Evolutionary conservation across 352 stramenopile genomes (phyloP), one percentile per base, ranked within the genome.

Genomic region (Phytophthora macrochlamydospora): DNA sequence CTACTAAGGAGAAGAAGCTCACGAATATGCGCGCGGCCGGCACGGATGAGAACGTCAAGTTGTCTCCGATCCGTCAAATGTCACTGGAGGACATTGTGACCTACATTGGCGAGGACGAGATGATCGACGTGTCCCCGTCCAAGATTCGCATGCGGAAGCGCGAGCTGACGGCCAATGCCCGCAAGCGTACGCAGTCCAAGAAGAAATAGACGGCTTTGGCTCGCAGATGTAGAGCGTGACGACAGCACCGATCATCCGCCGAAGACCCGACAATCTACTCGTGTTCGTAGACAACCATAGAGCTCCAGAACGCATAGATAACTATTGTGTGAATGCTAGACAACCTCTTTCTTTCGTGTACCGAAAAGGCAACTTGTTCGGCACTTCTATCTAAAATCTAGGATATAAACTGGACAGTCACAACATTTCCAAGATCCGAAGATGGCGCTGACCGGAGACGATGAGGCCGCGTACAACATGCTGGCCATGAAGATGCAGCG

Each of bases 31-130:
- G 98, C 54, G 97, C 96, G 1, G 80, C 94, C 13, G 84, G 85
- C 43, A 97, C 97, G 32, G 98, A 99, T 60, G 98, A 99, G 76
- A 98, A 98, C 70, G 72, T 99, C 35, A 90, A 93, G 40, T 68
- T 99, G 14, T 85, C 95, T 5, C 97, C 97, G 13, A 93, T 97
- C 4, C 93, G 94, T 51, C 68, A 78, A 40, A 94, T 99, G 82
- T 97, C 85, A n/a, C 83, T 99, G 0, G 98, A 99, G 75, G 97
- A 99, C 69, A 79, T 98, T 28, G 98, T 99, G 67, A 94, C 94
- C 4, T 99, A 99, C 76, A 93, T 99, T 69, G 86, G 82, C 51
- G 91, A 98, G 49, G 98, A 99, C 76, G 98, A 99, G 79, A 98
- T 99, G 74, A 97, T 99, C 59, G 98, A 99, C 72, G 92, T 99